Evolutionary conservation across 1,284 basidiomycete species (phyloP).

Genomic region (Jaminaea rosea): DNA sequence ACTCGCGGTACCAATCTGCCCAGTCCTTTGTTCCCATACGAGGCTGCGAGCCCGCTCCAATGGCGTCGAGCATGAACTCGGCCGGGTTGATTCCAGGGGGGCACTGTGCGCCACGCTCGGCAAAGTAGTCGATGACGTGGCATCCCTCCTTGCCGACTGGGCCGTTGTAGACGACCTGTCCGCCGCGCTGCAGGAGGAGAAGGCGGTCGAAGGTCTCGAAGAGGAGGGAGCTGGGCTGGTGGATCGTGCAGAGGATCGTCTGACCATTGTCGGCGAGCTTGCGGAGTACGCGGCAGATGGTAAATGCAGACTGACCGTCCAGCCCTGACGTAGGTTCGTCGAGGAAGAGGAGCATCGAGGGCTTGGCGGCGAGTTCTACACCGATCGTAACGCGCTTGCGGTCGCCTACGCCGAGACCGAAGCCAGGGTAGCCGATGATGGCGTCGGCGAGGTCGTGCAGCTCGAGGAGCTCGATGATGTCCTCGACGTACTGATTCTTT

Average conservation of each 20-base stretch:
- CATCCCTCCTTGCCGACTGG: constrained; percentile 53
- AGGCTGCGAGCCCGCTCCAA: constrained; percentile 44
- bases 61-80: constrained; percentile 50
- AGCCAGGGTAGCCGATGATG: constrained; percentile 54
- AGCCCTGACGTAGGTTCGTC: constrained; percentile 61
- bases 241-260: constrained; percentile 54
- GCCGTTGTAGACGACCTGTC: constrained; percentile 55
- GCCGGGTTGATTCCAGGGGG: constrained; percentile 52
- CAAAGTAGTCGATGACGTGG: constrained; percentile 54
- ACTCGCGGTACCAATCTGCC: constrained; percentile 48
- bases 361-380: constrained; percentile 69
- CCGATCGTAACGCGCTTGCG: constrained; percentile 65
- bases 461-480: constrained; percentile 69
- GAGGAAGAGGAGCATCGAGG: constrained; percentile 58
- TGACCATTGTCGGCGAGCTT: constrained; percentile 76
- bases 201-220: constrained; percentile 61
- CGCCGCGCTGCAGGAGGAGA: constrained; percentile 43
- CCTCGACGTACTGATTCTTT: constrained; percentile 72
- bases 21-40: constrained; percentile 42
- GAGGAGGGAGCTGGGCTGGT: constrained; percentile 61
- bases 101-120: constrained; percentile 52
- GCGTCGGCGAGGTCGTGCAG: constrained; percentile 64
- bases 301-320: constrained; percentile 81
- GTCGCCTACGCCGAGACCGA: constrained; percentile 54
- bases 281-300: constrained; percentile 67